phyloP scores from a whole-genome alignment of 164 flowering plant genomes.

The Dillenia suffruticosa region DNA sequence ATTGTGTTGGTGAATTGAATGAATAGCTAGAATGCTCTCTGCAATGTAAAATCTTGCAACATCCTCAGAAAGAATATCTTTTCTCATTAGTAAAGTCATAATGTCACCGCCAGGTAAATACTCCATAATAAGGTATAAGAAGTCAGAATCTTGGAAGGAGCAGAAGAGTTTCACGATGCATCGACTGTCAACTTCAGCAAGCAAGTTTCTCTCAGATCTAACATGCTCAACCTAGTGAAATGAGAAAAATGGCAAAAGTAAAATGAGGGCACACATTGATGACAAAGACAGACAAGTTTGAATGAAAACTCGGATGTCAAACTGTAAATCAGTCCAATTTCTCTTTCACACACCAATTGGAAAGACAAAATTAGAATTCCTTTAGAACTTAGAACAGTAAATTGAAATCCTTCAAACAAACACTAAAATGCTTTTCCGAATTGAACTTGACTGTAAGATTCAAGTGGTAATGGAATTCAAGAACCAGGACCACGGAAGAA shows the following conservation, averaged over 20 bases:
- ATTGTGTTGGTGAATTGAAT: slow-evolving; percentile 79
- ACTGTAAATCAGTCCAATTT: too few species aligned
- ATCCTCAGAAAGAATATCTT: slow-evolving; percentile 77
- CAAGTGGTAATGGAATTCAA: too few species aligned
- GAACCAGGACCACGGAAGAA: too few species aligned
- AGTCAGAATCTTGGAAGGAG: slow-evolving; percentile 91
- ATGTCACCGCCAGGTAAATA: slow-evolving; percentile 97
- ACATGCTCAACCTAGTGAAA: slow-evolving; percentile 83
- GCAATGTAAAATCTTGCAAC: slow-evolving; percentile 87
- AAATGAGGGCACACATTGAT: not conserved
- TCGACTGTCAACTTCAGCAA: slow-evolving; percentile 89
- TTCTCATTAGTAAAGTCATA: slow-evolving; percentile 87
- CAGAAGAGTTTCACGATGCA: slow-evolving; percentile 80
- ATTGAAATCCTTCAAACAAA: too few species aligned
- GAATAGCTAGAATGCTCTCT: slow-evolving; percentile 83
- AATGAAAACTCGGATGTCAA: too few species aligned
- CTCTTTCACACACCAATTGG: too few species aligned
- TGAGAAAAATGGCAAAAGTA: not conserved
- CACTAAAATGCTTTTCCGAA: too few species aligned
- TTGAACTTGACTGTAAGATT: too few species aligned
- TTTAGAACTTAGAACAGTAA: too few species aligned
- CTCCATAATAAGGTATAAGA: slow-evolving; percentile 91
- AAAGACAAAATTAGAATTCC: too few species aligned
- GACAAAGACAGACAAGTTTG: not conserved
- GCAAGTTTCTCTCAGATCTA: slow-evolving; percentile 84